A percentile compares a stretch with the other conserved stretches of the same genome.
phyloP scores from a whole-genome alignment of 345 rosid species.

The Adansonia digitata region DNA sequence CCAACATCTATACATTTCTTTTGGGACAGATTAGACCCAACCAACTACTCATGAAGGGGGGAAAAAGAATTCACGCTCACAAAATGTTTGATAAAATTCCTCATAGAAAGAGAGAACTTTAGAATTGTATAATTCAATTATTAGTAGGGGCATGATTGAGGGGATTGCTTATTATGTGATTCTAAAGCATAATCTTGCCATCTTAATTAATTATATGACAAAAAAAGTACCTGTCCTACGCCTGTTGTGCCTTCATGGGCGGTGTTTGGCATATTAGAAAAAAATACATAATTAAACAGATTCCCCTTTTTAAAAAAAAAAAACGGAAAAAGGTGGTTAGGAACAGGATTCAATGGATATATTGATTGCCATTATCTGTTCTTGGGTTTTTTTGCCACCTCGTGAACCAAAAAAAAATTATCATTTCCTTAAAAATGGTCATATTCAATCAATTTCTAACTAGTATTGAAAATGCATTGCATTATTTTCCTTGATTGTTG shows the following conservation, averaged over 20 bases:
- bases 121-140: background rate
- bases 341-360: background rate
- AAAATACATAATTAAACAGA: background rate
- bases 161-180: slow-evolving; percentile 2
- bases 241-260: background rate
- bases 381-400: background rate
- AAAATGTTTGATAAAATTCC: background rate
- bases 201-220: background rate
- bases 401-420: background rate
- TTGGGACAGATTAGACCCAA: background rate
- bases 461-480: background rate
- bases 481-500: background rate
- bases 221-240: background rate
- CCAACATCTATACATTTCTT: background rate
- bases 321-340: background rate
- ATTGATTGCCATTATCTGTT: background rate
- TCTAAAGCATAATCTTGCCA: background rate
- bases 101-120: background rate
- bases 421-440: background rate
- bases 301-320: background rate
- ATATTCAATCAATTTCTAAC: background rate
- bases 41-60: too few species aligned
- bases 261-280: slow-evolving; percentile 9
- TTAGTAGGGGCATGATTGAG: background rate
- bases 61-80: background rate